phyloP scores from a whole-genome alignment of 2,329 filamentous ascomycete genomes.

The Monilinia aucupariae region DNA sequence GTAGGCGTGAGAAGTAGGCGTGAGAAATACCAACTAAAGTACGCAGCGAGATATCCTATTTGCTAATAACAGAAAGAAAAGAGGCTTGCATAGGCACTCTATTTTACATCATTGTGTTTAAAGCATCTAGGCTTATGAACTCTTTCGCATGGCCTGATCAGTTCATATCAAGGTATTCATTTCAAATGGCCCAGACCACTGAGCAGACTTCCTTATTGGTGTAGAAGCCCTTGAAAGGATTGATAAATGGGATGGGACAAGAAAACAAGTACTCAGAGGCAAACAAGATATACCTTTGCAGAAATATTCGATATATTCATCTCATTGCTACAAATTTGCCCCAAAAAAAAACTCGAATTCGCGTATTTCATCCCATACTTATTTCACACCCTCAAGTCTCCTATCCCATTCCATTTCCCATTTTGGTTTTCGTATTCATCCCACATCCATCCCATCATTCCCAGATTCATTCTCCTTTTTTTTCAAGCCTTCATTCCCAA shows the following conservation, averaged over 20 bases:
- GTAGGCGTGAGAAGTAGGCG: no score
- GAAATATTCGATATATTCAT: constrained; percentile 1
- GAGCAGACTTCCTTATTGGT: no score
- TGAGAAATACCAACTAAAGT: no score
- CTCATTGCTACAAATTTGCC: background rate
- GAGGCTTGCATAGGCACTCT: no score
- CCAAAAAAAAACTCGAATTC: background rate
- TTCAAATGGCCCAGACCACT: background rate
- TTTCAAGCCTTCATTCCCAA: background rate
- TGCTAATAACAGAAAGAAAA: no score
- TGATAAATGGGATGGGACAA: no score
- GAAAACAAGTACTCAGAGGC: background rate
- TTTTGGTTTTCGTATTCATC: background rate
- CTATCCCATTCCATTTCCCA: background rate
- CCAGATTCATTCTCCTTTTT: background rate
- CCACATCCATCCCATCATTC: background rate
- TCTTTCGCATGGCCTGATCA: no score
- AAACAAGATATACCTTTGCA: background rate
- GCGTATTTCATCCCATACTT: background rate
- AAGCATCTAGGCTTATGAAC: no score
- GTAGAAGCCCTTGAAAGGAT: background rate
- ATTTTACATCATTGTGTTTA: no score
- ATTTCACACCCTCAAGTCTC: background rate
- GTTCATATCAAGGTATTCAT: no score
- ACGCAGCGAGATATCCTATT: no score